Evolutionary conservation across 2,329 filamentous ascomycete genomes (phyloP).

Genomic region (Aschersonia sp.): DNA sequence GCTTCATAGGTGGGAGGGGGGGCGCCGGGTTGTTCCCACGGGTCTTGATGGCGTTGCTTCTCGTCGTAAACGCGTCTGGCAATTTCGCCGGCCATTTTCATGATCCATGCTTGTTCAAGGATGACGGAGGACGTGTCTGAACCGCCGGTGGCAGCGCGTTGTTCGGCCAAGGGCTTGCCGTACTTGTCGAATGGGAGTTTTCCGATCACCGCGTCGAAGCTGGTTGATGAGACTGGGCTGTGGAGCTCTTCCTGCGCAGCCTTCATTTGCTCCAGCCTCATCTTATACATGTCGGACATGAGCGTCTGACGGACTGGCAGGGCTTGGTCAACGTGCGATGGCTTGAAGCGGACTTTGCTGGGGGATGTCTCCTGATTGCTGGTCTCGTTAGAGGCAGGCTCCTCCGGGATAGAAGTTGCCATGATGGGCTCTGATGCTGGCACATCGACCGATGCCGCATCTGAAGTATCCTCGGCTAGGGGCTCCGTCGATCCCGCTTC

Average conservation of each 20-base stretch:
- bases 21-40: constrained; percentile 35
- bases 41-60: constrained; percentile 37
- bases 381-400: constrained; percentile 34
- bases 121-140: constrained; percentile 45
- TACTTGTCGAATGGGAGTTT: constrained; percentile 15
- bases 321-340: constrained; percentile 6
- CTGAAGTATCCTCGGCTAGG: constrained; percentile 31
- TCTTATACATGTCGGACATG: constrained; percentile 11
- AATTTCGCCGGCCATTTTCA: constrained; percentile 90
- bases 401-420: constrained; percentile 42
- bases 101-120: constrained; percentile 72
- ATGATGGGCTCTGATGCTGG: constrained; percentile 48
- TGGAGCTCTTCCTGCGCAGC: constrained; percentile 10
- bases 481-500: constrained; percentile 38
- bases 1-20: constrained; percentile 51
- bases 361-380: constrained; percentile 12
- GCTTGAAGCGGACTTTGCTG: constrained; percentile 27
- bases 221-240: constrained; percentile 4
- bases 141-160: constrained; percentile 11
- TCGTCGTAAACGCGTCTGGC: constrained; percentile 78
- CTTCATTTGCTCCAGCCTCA: constrained; percentile 10
- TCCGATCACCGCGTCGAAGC: constrained; percentile 5
- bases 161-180: constrained; percentile 14
- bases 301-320: constrained; percentile 9
- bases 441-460: constrained; percentile 38